Evolutionary conservation across 495 filamentous ascomycete genomes (phyloP), one percentile per base, ranked within the genome.

Genomic region (Aspergillus kassunensis): DNA sequence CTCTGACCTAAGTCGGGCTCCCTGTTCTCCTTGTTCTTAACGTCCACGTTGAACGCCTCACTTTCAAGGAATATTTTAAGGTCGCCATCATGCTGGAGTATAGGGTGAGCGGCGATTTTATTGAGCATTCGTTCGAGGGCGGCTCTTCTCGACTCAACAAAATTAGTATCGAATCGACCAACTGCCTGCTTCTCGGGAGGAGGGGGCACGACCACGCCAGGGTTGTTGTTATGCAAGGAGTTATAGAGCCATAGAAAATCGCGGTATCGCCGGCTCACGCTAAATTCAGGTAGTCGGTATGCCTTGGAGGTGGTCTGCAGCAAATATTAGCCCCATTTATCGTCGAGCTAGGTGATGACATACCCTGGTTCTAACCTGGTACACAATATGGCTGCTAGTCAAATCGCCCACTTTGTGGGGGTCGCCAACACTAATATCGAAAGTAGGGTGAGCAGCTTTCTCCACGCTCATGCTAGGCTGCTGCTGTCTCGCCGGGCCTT

Each of bases 211-310:
- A 98, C 89, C 34, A 96, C 85, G 41, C 93, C 93, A 12, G 93
- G 93, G 62, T 91, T 97, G 67, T 92, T 97, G 59, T 80, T 86
- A 66, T 97, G 93, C 56, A 98, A 76, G 25, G 87, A 87, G 52
- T 86, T 96, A 62, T 97, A 98, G 18, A 98, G 85, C 93, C 93
- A 98, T 31, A 97, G 73, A 64, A 98, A 97, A 71, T 98, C 93
- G 39, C 93, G 84, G 72, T 97, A 98, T 53, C 93, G 83, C 52
- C 93, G 83, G 58, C 86, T 91, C 53, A 98, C 93, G 18, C 86
- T 82, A 55, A 98, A 98, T 62, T 96, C 90, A 24, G 85, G 78
- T 54, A 88, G 85, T 57, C 86, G 87, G 67, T 97, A 98, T 30
- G 90, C 93, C 72, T 96, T 97, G 3, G 95, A 97, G 6, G 90